phyloP scores from a whole-genome alignment of 192 early-diverging fungal species.

The Podila verticillata region DNA sequence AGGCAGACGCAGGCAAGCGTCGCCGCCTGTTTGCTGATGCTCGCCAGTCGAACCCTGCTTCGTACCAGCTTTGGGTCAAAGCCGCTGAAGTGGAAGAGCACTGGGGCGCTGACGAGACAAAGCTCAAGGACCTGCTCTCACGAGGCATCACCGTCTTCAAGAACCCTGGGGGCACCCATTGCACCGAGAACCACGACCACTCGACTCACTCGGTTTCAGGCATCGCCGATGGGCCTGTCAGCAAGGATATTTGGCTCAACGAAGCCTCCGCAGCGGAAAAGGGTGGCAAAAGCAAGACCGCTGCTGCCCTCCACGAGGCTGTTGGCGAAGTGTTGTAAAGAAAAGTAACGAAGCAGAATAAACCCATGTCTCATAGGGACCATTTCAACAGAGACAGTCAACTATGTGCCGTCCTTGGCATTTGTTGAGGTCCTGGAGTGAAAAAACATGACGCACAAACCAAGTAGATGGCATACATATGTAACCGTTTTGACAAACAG shows the following conservation, averaged over 20 bases:
- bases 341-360: not conserved
- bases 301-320: slow-evolving; percentile 26
- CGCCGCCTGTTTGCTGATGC: slow-evolving; percentile 50
- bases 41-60: slow-evolving; percentile 32
- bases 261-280: slow-evolving; percentile 17
- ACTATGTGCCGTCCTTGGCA: no score
- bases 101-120: slow-evolving; percentile 42
- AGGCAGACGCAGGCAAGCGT: slow-evolving; percentile 42
- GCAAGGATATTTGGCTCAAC: slow-evolving; percentile 31
- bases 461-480: no score
- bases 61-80: slow-evolving; percentile 50
- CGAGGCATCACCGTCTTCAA: slow-evolving; percentile 42
- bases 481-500: no score
- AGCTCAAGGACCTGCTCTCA: slow-evolving; percentile 36
- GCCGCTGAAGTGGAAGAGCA: slow-evolving; percentile 49
- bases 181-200: slow-evolving; percentile 39
- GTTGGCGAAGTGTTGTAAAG: slow-evolving; percentile 24
- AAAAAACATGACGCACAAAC: no score
- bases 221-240: slow-evolving; percentile 2
- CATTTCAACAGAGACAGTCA: no score
- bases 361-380: no score
- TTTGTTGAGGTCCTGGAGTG: no score
- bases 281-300: slow-evolving; percentile 35
- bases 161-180: slow-evolving; percentile 38
- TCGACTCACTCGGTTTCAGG: slow-evolving; percentile 28